phyloP scores from a whole-genome alignment of 23 red algal species.

The Gracilaria gracilis region DNA sequence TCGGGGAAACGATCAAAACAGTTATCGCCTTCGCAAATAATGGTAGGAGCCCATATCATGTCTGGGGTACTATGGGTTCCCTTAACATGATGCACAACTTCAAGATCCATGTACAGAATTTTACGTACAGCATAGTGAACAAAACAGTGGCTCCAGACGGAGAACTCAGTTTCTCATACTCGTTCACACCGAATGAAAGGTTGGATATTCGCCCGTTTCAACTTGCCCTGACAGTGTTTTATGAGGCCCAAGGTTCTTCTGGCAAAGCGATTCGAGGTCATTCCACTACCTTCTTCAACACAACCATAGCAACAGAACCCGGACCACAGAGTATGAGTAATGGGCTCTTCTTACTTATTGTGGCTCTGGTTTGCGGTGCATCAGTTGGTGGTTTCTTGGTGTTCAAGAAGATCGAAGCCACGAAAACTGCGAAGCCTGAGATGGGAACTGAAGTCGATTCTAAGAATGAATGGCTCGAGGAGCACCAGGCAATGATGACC shows the following conservation, averaged over 20 bases:
- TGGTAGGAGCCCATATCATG: constrained; percentile 41
- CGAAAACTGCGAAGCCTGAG: constrained; percentile 26
- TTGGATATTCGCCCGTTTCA: constrained; percentile 70
- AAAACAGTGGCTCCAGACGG: constrained; percentile 48
- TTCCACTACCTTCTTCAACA: constrained; percentile 81
- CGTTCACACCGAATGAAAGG: constrained; percentile 71
- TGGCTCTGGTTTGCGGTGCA: constrained; percentile 32
- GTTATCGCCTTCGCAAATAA: constrained; percentile 66
- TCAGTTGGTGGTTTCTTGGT: constrained; percentile 29
- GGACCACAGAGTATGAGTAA: constrained; percentile 58
- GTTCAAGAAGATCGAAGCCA: constrained; percentile 28
- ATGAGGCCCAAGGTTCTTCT: constrained; percentile 60
- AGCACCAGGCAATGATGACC: constrained; percentile 64
- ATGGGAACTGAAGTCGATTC: constrained; percentile 53
- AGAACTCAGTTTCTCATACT: constrained; percentile 69
- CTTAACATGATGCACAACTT: constrained; percentile 70
- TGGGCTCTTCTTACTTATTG: constrained; percentile 54
- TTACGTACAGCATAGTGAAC: constrained; percentile 67
- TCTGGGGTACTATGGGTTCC: constrained; percentile 77
- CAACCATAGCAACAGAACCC: constrained; percentile 59
- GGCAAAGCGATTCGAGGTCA: constrained; percentile 65
- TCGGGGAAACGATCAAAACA: constrained; percentile 54
- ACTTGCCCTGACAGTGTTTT: constrained; percentile 82
- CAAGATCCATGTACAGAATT: constrained; percentile 76
- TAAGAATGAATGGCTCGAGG: constrained; percentile 77